Base-by-base conservation (phyloP, 192 early-diverging fungal genomes). In the Rhizophagus sp. region DNA sequence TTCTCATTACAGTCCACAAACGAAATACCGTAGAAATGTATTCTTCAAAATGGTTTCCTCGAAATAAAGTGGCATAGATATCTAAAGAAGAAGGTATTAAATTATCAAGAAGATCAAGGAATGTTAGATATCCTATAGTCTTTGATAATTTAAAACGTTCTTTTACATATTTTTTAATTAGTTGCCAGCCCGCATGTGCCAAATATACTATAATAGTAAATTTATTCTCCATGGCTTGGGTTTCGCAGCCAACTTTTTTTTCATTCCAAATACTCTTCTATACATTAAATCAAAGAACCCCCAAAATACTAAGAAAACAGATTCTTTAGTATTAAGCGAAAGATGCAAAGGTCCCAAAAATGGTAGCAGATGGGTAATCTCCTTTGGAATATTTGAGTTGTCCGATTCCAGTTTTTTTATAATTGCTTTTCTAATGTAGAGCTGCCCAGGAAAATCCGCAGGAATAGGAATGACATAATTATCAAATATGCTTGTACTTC, bases 401-500 rank as follows among this genome's bases (percentile, higher is more conserved):
- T 36, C 12, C 6, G 25, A 30, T 19, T 34, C 25, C 9, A 62
- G 13, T 75, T 19, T 75, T 73, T 57, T 15, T 33, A 62, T n/a
- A n/a, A n/a, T n/a, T n/a, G n/a, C n/a, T n/a, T n/a, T n/a, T n/a
- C n/a, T n/a, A n/a, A n/a, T n/a, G n/a, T n/a, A n/a, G n/a, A n/a
- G n/a, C n/a, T n/a, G n/a, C n/a, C n/a, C n/a, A n/a, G n/a, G n/a
- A n/a, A n/a, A n/a, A n/a, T n/a, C n/a, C n/a, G n/a, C n/a, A n/a
- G n/a, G n/a, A n/a, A n/a, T n/a, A n/a, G n/a, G n/a, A n/a, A n/a
- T n/a, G n/a, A n/a, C n/a, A n/a, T n/a, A n/a, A n/a, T n/a, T n/a
- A n/a, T n/a, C n/a, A 75, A 62, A 30, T 75, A 75, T 61, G 19
- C 7, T 30, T 75, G 25, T 13, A 75, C 13, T 62, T 75, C 73